Evolutionary conservation across 108 stramenopile genomes (phyloP).

Genomic region (Parietichytrium sp.): DNA sequence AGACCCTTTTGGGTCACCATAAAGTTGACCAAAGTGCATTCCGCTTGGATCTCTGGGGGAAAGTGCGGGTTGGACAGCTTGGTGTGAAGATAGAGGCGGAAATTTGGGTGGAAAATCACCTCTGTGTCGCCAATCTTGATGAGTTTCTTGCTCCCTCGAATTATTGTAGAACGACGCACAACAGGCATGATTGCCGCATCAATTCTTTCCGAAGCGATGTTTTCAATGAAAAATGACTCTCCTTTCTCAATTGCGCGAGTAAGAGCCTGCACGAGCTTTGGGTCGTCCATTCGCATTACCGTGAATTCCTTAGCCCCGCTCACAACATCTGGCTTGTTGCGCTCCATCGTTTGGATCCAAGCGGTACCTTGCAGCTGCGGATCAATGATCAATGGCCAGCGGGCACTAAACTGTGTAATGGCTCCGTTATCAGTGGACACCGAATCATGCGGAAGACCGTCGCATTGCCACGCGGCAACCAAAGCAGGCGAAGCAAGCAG

Average conservation of each 20-base stretch:
- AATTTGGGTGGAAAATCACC: conserved; percentile 73
- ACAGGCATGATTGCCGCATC: conserved; percentile 74
- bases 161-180: conserved; percentile 74
- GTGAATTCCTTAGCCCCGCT: conserved; percentile 63
- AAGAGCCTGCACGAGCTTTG: conserved; percentile 67
- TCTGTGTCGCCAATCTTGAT: conserved; percentile 77
- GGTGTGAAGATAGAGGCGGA: conserved; percentile 77
- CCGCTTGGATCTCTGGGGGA: conserved; percentile 80
- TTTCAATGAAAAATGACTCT: conserved; percentile 70
- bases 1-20: conserved; percentile 72
- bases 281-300: conserved; percentile 68
- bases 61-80: conserved; percentile 75
- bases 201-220: conserved; percentile 69
- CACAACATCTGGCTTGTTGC: conserved; percentile 38
- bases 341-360: conserved; percentile 69
- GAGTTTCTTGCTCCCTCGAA: conserved; percentile 63
- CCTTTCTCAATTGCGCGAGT: conserved; percentile 70
- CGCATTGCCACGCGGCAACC: conserved; percentile 65
- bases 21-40: conserved; percentile 76
- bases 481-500: conserved; percentile 62
- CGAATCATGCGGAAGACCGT: conserved; percentile 61
- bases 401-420: conserved; percentile 64
- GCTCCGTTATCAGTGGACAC: conserved; percentile 69
- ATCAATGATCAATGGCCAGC: conserved; percentile 80
- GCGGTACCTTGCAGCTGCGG: conserved; percentile 75